Evolutionary conservation across 2,329 filamentous ascomycete genomes (phyloP).

Genomic region (Apiospora koreana): DNA sequence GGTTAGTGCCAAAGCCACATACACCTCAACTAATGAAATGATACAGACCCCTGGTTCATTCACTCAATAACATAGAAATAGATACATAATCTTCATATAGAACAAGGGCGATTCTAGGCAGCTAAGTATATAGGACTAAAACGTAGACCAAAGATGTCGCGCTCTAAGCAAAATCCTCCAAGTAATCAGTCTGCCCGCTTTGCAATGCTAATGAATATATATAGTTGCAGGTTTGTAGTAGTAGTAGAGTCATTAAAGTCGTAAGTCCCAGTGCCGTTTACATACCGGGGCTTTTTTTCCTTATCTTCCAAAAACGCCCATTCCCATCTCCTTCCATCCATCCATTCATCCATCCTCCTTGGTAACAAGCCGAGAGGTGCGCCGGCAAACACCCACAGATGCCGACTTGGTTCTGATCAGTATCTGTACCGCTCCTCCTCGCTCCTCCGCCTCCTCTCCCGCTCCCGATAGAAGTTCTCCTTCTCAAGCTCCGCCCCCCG

Average conservation of each 20-base stretch:
- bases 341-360: too few species aligned
- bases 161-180: slow-evolving; percentile 2
- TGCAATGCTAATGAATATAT: neutral
- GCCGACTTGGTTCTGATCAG: too few species aligned
- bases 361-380: too few species aligned
- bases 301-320: neutral
- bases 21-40: neutral
- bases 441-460: neutral
- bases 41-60: too few species aligned
- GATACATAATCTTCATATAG: neutral
- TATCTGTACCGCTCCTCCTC: neutral
- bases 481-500: neutral
- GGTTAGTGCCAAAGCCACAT: neutral
- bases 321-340: too few species aligned
- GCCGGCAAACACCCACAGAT: too few species aligned
- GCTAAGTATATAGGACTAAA: neutral
- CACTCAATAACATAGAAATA: too few species aligned
- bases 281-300: neutral
- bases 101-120: neutral
- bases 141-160: neutral
- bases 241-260: neutral
- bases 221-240: neutral
- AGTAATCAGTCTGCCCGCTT: slow-evolving; percentile 1
- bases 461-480: neutral
- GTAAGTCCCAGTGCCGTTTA: neutral